These are phyloP conservation scores for Myotisia sp. DNA, from an alignment of 2,329 filamentous ascomycete genomes.

Conservation along the genomic window DNA sequence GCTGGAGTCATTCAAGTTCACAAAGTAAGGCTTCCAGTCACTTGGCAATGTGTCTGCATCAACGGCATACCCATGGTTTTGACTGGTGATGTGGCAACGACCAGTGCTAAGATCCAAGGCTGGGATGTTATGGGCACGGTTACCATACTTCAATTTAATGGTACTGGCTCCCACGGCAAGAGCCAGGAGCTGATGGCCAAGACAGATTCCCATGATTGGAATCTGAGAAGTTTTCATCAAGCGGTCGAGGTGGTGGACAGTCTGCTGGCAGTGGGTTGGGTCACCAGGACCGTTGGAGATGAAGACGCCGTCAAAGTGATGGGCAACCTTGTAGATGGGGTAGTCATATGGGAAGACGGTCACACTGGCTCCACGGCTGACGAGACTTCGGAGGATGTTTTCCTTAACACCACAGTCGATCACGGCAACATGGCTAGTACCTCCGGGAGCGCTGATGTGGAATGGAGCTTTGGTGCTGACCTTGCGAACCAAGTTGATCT, in stretches of 20 bases:
- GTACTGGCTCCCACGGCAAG: conserved; percentile 78
- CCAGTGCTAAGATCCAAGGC: conserved; percentile 88
- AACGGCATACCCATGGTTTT: conserved; percentile 97
- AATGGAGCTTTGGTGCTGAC: conserved; percentile 98
- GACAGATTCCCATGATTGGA: conserved; percentile 93
- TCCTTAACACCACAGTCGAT: conserved; percentile 99
- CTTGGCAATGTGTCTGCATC: conserved; percentile 65
- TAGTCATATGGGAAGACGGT: conserved; percentile 95
- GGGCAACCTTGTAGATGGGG: conserved; percentile 93
- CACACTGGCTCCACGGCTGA: conserved; percentile 78
- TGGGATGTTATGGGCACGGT: conserved; percentile 96
- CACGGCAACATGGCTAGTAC: conserved; percentile 79
- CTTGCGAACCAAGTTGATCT: conserved; percentile 90
- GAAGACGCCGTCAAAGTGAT: conserved; percentile 97
- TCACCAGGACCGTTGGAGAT: conserved; percentile 98
- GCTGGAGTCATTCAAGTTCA: conserved; percentile 93
- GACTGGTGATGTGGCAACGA: conserved; percentile 94
- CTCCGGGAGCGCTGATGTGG: conserved; percentile 72
- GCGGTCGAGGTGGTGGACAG: conserved; percentile 79
- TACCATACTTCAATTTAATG: conserved; percentile 97
- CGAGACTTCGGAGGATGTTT: conserved; percentile 92
- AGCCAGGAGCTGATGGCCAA: conserved; percentile 90
- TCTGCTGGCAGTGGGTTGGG: conserved; percentile 89
- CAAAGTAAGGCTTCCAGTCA: conserved; percentile 96
- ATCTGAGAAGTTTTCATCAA: conserved; percentile 84